Conservation (phyloP, 2,329 filamentous ascomycete genomes). For the Alternaria sp. region DNA sequence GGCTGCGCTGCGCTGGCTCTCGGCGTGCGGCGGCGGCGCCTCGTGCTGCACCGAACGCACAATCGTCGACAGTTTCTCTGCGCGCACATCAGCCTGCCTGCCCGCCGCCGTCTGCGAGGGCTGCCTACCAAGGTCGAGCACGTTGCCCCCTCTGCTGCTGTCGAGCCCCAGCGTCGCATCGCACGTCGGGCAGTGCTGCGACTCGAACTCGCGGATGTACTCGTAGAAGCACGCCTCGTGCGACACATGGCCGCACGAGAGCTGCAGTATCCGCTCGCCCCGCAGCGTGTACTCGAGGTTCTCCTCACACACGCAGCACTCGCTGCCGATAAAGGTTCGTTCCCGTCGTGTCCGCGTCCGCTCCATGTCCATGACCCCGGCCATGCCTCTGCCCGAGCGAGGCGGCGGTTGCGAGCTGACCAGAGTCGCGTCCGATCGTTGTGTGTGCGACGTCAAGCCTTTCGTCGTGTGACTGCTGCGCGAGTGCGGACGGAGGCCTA, state of each 20-base stretch:
- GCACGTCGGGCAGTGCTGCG: slow-evolving; percentile 92
- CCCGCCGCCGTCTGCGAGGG: slow-evolving; percentile 19
- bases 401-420: slow-evolving; percentile 34
- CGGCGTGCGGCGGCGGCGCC: slow-evolving; percentile 36
- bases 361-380: slow-evolving; percentile 75
- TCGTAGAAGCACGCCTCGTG: slow-evolving; percentile 99
- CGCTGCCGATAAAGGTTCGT: slow-evolving; percentile 91
- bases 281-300: slow-evolving; percentile 92
- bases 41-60: slow-evolving; percentile 83
- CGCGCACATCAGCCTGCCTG: slow-evolving; percentile 20
- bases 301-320: slow-evolving; percentile 96
- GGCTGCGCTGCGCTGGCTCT: slow-evolving; percentile 51
- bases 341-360: slow-evolving; percentile 81
- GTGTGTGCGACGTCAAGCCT: slow-evolving; percentile 25
- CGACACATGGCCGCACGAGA: slow-evolving; percentile 95
- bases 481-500: slow-evolving; percentile 48
- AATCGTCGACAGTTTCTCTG: slow-evolving; percentile 94
- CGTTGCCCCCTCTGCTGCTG: slow-evolving; percentile 88
- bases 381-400: slow-evolving; percentile 56
- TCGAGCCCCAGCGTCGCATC: slow-evolving; percentile 90
- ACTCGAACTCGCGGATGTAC: slow-evolving; percentile 93
- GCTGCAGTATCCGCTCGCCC: slow-evolving; percentile 92
- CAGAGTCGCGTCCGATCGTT: slow-evolving; percentile 34
- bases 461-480: slow-evolving; percentile 39
- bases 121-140: slow-evolving; percentile 76